phyloP scores from a whole-genome alignment of 2,329 filamentous ascomycete genomes.

The Exophiala oligosperma region DNA sequence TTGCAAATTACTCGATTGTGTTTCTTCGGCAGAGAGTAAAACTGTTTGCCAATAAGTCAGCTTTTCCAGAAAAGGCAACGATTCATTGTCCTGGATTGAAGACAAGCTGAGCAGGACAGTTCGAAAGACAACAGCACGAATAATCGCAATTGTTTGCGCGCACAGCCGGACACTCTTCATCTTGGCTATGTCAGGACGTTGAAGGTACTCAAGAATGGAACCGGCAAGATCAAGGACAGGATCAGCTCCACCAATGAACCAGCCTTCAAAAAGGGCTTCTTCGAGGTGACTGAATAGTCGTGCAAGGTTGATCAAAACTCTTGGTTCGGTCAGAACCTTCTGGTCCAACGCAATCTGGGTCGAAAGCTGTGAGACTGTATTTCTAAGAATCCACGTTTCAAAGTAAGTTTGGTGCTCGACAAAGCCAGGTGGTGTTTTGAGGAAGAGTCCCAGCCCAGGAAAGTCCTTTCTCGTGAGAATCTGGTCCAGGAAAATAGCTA shows the following conservation, averaged over 20 bases:
- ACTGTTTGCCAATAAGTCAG: constrained; percentile 96
- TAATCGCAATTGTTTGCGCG: constrained; percentile 73
- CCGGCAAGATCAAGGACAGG: constrained; percentile 83
- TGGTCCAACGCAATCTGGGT: constrained; percentile 71
- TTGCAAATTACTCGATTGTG: constrained; percentile 78
- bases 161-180: constrained; percentile 91
- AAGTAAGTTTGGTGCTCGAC: constrained; percentile 95
- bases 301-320: constrained; percentile 81
- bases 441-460: constrained; percentile 77
- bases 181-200: constrained; percentile 75
- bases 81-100: constrained; percentile 72
- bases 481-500: constrained; percentile 82
- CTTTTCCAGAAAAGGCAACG: constrained; percentile 74
- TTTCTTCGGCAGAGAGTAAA: constrained; percentile 73
- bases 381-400: constrained; percentile 81
- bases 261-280: constrained; percentile 92
- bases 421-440: constrained; percentile 88
- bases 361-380: constrained; percentile 69
- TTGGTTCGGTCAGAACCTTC: constrained; percentile 73
- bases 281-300: constrained; percentile 78
- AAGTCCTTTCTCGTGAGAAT: constrained; percentile 87
- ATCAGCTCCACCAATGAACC: constrained; percentile 88
- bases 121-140: constrained; percentile 75
- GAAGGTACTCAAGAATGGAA: constrained; percentile 81
- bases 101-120: constrained; percentile 79